phyloP scores from a whole-genome alignment of 2,329 filamentous ascomycete species.

The Mariannaea sp. region DNA sequence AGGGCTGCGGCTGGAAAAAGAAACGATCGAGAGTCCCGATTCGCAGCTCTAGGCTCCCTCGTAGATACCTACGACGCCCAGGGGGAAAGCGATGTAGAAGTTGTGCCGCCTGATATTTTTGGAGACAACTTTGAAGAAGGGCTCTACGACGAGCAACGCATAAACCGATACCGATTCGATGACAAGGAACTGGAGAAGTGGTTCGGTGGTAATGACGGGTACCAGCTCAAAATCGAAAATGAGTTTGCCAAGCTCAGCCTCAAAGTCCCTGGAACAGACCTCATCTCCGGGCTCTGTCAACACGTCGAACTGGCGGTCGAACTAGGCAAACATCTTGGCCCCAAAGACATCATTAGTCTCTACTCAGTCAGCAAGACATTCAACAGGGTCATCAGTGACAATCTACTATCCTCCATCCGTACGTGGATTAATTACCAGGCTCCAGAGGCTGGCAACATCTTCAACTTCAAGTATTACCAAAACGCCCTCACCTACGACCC shows the following conservation, averaged over 20 bases:
- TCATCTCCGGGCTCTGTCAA: slow-evolving; percentile 50
- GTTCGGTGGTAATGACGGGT: slow-evolving; percentile 26
- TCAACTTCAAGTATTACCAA: slow-evolving; percentile 64
- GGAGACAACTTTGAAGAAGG: too few relatives aligned
- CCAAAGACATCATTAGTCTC: slow-evolving; percentile 64
- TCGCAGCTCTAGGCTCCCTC: too few relatives aligned
- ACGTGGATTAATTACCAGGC: slow-evolving; percentile 59
- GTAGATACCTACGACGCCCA: too few relatives aligned
- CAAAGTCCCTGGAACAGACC: slow-evolving; percentile 43
- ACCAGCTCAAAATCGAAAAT: slow-evolving; percentile 17
- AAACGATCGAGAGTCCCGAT: too few relatives aligned
- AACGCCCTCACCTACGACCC: slow-evolving; percentile 65
- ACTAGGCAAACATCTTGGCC: slow-evolving; percentile 58
- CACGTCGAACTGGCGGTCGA: slow-evolving; percentile 59
- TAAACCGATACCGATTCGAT: background rate
- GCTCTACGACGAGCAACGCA: too few relatives aligned
- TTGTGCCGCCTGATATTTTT: too few relatives aligned
- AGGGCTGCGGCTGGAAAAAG: too few relatives aligned
- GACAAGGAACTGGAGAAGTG: background rate
- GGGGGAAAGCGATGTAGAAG: too few relatives aligned
- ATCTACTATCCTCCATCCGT: slow-evolving; percentile 63
- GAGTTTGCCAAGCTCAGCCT: slow-evolving; percentile 27
- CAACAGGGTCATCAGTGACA: slow-evolving; percentile 62
- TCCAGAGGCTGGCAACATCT: slow-evolving; percentile 60
- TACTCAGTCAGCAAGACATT: slow-evolving; percentile 69